Conservation (phyloP, 2,329 filamentous ascomycete species). For the Hymenoscyphus fructigenus region DNA sequence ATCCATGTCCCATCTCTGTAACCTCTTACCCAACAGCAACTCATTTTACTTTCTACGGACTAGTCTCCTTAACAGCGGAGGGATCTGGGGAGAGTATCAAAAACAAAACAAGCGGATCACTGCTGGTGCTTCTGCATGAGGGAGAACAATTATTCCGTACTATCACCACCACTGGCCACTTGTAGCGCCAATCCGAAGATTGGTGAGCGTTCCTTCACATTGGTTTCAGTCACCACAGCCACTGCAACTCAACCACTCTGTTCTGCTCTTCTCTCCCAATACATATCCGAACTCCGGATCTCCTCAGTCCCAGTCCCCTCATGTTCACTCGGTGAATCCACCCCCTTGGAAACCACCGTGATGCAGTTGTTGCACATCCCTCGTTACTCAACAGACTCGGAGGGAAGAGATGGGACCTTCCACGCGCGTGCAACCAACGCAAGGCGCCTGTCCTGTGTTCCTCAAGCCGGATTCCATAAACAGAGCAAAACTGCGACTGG, state of each 20-base stretch:
- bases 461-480: neutral
- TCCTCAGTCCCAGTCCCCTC: neutral
- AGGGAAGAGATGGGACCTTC: neutral
- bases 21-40: neutral
- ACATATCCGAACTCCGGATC: neutral
- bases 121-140: neutral
- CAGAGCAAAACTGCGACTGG: neutral
- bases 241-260: neutral
- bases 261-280: neutral
- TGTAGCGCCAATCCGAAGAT: neutral
- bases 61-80: neutral
- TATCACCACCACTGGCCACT: neutral
- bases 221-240: neutral
- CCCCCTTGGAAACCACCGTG: neutral
- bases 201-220: neutral
- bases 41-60: neutral
- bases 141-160: neutral
- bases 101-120: neutral
- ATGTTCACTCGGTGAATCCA: neutral
- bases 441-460: neutral
- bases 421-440: constrained; percentile 1
- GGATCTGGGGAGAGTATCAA: neutral
- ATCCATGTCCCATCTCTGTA: neutral
- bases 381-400: neutral
- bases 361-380: neutral